These are phyloP conservation scores for Sideroxylon spinosum DNA, from an alignment of 179 eudicot genomes.

Conservation along the genomic window DNA sequence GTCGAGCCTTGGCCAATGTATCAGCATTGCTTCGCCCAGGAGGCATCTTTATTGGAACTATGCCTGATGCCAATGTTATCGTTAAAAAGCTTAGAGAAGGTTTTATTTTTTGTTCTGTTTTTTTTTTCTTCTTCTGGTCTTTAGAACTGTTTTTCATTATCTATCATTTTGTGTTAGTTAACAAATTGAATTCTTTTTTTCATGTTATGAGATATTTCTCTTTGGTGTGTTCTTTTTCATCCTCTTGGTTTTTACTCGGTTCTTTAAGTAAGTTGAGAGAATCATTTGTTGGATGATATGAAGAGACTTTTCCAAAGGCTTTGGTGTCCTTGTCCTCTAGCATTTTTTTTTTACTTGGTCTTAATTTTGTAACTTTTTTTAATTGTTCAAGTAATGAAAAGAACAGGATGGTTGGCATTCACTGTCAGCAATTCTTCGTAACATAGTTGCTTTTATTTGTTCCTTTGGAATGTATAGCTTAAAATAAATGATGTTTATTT, in stretches of 20 bases:
- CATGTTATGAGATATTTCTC: background rate
- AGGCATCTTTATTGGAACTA: conserved; percentile 91
- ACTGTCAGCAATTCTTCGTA: background rate
- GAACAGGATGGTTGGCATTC: background rate
- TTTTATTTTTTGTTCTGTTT: conserved; percentile 21
- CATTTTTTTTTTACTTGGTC: background rate
- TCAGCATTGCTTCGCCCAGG: conserved; percentile 96
- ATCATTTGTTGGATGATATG: background rate
- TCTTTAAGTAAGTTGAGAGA: background rate
- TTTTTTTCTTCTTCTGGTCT: background rate
- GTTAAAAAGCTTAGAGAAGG: conserved; percentile 91
- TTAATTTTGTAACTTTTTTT: background rate
- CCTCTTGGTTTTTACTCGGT: background rate
- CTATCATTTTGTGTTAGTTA: background rate
- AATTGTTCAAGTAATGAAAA: background rate
- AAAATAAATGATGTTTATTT: background rate
- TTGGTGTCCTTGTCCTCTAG: background rate
- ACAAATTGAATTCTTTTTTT: background rate
- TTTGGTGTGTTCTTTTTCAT: background rate
- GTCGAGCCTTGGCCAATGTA: conserved; percentile 91
- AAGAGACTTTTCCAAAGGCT: background rate
- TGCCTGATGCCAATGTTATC: conserved; percentile 98
- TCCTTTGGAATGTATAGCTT: background rate
- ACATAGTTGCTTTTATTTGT: background rate
- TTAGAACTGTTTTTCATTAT: background rate